phyloP scores from a whole-genome alignment of 768 basidiomycete genomes.

The Xerocomus potaroensis region DNA sequence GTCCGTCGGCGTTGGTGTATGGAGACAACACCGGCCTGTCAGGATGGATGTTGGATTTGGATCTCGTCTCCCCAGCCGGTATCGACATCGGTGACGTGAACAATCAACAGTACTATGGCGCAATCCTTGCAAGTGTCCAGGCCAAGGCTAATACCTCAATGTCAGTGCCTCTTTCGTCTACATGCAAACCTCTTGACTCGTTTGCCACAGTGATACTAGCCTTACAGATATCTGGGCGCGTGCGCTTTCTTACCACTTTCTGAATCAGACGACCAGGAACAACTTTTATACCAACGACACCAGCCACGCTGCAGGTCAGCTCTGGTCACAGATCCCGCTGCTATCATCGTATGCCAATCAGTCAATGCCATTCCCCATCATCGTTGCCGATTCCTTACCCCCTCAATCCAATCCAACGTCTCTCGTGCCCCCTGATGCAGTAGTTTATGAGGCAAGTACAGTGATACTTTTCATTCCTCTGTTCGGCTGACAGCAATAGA shows the following conservation, averaged over 20 bases:
- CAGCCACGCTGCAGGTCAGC: constrained; percentile 67
- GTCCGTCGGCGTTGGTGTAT: constrained; percentile 51
- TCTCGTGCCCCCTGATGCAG: constrained; percentile 36
- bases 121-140: constrained; percentile 49
- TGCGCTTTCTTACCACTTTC: constrained; percentile 68
- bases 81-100: constrained; percentile 38
- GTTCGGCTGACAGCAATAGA: constrained; percentile 30
- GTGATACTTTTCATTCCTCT: constrained; percentile 5
- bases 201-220: constrained; percentile 50
- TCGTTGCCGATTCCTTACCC: constrained; percentile 54
- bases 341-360: constrained; percentile 48
- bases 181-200: not conserved
- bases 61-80: constrained; percentile 53
- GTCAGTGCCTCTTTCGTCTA: constrained; percentile 32
- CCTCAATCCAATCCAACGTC: constrained; percentile 41
- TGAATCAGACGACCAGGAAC: constrained; percentile 54
- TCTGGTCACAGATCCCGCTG: constrained; percentile 56
- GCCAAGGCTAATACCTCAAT: constrained; percentile 53
- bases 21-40: constrained; percentile 45
- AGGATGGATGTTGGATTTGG: constrained; percentile 57
- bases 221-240: constrained; percentile 61
- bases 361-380: constrained; percentile 62
- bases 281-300: constrained; percentile 60
- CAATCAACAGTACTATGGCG: constrained; percentile 53
- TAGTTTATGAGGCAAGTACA: constrained; percentile 54